Evolutionary conservation across 306 rosid genomes (phyloP).

Genomic region (Castanea mollissima): DNA sequence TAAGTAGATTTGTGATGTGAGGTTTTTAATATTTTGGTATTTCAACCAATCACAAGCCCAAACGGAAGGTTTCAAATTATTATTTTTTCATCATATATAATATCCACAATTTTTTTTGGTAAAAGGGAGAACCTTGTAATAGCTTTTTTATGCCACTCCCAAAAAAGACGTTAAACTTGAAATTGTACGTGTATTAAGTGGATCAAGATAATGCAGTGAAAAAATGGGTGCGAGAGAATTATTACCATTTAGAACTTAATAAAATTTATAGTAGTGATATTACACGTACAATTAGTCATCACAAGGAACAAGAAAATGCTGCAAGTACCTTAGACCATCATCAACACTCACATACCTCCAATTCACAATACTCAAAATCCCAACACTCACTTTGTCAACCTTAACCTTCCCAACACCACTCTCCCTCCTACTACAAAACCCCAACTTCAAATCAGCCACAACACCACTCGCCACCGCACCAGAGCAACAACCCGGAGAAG

Average conservation of each 20-base stretch:
- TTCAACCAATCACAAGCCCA: too few species aligned
- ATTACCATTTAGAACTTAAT: neutral
- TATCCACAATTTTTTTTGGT: too few species aligned
- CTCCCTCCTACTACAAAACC: conserved; percentile 1
- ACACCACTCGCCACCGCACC: conserved; percentile 40
- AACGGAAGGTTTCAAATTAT: too few species aligned
- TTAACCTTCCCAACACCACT: conserved; percentile 13
- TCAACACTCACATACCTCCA: conserved; percentile 66
- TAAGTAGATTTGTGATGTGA: too few species aligned
- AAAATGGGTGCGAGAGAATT: too few species aligned
- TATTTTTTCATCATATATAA: too few species aligned
- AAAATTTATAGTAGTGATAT: neutral
- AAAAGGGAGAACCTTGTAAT: too few species aligned
- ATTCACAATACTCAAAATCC: conserved; percentile 48
- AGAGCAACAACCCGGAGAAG: conserved; percentile 48
- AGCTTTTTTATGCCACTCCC: too few species aligned
- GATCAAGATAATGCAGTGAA: too few species aligned
- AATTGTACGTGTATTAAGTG: too few species aligned
- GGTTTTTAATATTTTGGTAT: too few species aligned
- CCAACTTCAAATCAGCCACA: conserved; percentile 57
- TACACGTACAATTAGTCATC: neutral
- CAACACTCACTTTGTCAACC: conserved; percentile 36
- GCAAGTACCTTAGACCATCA: conserved; percentile 62
- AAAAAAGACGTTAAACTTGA: too few species aligned
- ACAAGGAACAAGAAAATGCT: conserved; percentile 47